A percentile compares a stretch with the other conserved stretches of the same genome.
Conservation (phyloP, 2,329 filamentous ascomycete species). For the Trichoderma gracile region DNA sequence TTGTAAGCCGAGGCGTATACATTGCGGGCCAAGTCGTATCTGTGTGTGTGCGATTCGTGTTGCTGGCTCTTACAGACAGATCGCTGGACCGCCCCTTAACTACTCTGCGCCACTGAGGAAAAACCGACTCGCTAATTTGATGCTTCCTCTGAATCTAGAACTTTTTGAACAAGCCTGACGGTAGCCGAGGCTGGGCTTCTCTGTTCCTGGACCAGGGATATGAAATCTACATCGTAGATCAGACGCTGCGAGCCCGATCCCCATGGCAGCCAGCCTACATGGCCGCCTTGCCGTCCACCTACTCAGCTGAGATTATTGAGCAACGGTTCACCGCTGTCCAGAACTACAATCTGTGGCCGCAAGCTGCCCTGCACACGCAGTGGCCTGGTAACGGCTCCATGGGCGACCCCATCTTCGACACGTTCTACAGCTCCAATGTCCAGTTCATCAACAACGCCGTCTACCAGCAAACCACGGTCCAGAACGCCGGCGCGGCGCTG, state of each 20-base stretch:
- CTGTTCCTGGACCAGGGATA: constrained; percentile 49
- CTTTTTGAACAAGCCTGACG: constrained; percentile 39
- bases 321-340: constrained; percentile 42
- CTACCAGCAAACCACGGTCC: constrained; percentile 41
- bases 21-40: neutral
- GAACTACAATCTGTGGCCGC: constrained; percentile 42
- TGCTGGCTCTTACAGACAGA: neutral
- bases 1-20: neutral
- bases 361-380: constrained; percentile 44
- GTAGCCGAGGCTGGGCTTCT: constrained; percentile 50
- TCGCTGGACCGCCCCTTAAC: neutral
- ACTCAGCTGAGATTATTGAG: constrained; percentile 41
- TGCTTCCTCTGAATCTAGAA: constrained; percentile 36
- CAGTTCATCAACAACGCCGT: constrained; percentile 39
- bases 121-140: neutral
- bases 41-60: neutral
- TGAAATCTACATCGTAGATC: constrained; percentile 50
- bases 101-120: neutral
- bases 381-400: constrained; percentile 45
- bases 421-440: constrained; percentile 44
- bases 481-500: constrained; percentile 44
- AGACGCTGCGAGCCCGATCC: constrained; percentile 48
- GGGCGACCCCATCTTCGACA: constrained; percentile 45
- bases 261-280: constrained; percentile 40
- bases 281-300: constrained; percentile 30